Conservation (phyloP, 805 yeast species). For the Kazachstania kunashirensis region DNA sequence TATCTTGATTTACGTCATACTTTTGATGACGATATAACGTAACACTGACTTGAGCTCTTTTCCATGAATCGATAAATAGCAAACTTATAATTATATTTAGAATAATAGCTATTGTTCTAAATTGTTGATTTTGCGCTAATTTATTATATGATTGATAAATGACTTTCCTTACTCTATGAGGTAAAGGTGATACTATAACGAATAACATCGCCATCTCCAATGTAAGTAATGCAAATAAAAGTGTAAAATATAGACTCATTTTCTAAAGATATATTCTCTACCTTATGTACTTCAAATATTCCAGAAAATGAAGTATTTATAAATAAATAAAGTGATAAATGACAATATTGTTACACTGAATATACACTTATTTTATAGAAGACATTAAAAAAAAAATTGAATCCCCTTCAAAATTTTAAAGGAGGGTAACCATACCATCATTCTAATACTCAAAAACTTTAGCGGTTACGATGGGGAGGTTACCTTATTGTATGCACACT, state of each 20-base stretch:
- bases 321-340: too few species aligned
- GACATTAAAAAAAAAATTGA: too few species aligned
- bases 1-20: not conserved
- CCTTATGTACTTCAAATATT: too few species aligned
- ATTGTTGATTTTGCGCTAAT: slow-evolving; percentile 32
- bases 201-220: slow-evolving; percentile 43
- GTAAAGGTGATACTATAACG: slow-evolving; percentile 46
- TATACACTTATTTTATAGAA: too few species aligned
- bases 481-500: too few species aligned
- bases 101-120: slow-evolving; percentile 38
- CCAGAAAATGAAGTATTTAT: too few species aligned
- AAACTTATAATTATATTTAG: slow-evolving; percentile 35
- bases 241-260: slow-evolving; percentile 29
- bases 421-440: too few species aligned
- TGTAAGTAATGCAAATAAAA: slow-evolving; percentile 39
- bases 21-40: slow-evolving; percentile 16
- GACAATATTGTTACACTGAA: too few species aligned
- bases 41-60: slow-evolving; percentile 32
- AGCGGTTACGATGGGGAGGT: too few species aligned
- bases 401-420: too few species aligned
- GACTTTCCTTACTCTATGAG: slow-evolving; percentile 37
- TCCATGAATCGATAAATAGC: slow-evolving; percentile 47
- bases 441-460: too few species aligned
- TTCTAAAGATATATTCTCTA: too few species aligned
- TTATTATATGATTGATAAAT: slow-evolving; percentile 32